Percentiles rank a stretch among this genome's conserved stretches.
Evolutionary conservation across 176 grass and related monocot genomes (phyloP).

Genomic region (Bothriochloa decipiens): DNA sequence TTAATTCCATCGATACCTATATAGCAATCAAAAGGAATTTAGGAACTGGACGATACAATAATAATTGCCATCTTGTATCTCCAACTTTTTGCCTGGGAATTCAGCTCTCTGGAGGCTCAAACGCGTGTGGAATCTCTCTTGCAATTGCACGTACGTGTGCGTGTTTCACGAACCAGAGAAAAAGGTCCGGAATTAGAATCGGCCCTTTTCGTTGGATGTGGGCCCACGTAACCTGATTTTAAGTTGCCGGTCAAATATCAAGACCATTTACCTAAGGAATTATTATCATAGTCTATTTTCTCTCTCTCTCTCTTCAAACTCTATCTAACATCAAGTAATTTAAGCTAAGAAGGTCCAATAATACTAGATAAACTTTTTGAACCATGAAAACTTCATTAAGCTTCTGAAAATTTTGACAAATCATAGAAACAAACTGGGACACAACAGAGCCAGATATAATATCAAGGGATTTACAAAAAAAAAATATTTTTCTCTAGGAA

Average conservation of each 20-base stretch:
- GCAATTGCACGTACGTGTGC: not conserved
- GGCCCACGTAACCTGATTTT: not conserved
- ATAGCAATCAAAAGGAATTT: conserved; percentile 18
- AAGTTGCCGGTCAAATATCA: not conserved
- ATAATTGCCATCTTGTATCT: not conserved
- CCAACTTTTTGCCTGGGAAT: not conserved
- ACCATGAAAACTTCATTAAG: too few relatives aligned
- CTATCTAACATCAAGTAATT: too few relatives aligned
- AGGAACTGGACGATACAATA: not conserved
- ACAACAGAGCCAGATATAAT: too few relatives aligned
- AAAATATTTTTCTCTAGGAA: not conserved
- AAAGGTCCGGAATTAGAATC: not conserved
- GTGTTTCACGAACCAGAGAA: not conserved
- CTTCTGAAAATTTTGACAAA: too few relatives aligned
- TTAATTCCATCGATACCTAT: conserved; percentile 32
- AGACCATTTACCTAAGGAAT: too few relatives aligned
- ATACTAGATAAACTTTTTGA: too few relatives aligned
- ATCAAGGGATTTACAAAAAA: not conserved
- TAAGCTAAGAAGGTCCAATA: too few relatives aligned
- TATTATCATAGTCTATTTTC: too few relatives aligned
- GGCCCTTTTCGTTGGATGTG: not conserved
- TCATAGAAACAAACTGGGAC: too few relatives aligned
- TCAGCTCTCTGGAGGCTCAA: not conserved
- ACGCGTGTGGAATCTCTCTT: conserved; percentile 4
- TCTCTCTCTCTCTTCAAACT: too few relatives aligned